Base-by-base conservation (phyloP, 2,329 filamentous ascomycete genomes). In the Scedosporium minutisporum region DNA sequence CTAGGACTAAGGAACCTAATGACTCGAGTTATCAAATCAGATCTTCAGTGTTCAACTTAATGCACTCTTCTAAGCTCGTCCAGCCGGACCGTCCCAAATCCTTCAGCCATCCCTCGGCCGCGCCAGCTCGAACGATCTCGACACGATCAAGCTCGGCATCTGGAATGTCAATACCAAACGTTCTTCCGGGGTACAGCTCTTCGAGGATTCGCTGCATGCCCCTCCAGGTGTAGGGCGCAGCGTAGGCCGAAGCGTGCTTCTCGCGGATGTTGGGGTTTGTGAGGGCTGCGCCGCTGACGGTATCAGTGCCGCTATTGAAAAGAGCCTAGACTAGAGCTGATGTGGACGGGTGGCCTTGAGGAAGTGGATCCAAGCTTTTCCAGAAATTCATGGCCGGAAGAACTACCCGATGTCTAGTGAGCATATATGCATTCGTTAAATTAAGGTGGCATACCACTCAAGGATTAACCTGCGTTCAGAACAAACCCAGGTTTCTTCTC, bases 401-500 rank as follows among this genome's bases (percentile, higher is more conserved):
- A 0, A 73, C 66, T 38, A 1, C 12, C n/a, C 23, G 29, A 29
- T n/a, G 6, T 25, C 21, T 74, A 1, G 70, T 64, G 0, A 41
- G 23, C 10, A 14, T 10, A 23, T 16, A n/a, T 46, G 6, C 29
- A 33, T 6, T 9, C 1, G 6, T 7, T 7, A 33, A 33, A 33
- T 2, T 7, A 16, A 27, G 2, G 38, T 41, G 10, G 27, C 18
- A 29, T 6, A n/a, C 27, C 21, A 25, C 7, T 16, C 4, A 23
- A 29, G 18, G 10, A 27, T 23, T 27, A 10, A 51, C 58, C 58
- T 9, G 41, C 41, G 25, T 51, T 51, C 7, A 60, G 58, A 4
- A 67, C 65, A 7, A 74, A 67, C 0, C 64, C 65, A 0, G 71
- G 71, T 3, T 69, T 71, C 41, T 71, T 61, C 57, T 75, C 69